Conservation (phyloP, 495 filamentous ascomycete genomes). For the Neurospora sp. region DNA sequence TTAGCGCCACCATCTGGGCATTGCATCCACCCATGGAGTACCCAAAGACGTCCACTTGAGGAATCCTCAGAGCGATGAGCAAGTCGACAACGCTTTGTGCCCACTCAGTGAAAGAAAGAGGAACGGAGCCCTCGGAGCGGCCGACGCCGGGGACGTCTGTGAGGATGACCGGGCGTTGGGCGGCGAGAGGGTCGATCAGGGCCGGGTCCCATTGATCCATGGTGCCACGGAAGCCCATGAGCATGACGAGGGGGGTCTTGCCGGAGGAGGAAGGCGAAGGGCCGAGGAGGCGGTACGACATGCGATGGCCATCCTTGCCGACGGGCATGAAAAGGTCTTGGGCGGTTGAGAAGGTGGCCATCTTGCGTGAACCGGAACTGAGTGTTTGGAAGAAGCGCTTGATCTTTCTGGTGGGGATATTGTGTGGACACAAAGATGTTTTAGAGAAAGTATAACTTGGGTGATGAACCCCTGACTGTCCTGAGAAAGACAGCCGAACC, state of each 20-base stretch:
- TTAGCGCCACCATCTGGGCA: slow-evolving; percentile 18
- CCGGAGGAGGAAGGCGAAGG: background rate
- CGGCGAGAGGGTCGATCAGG: slow-evolving; percentile 16
- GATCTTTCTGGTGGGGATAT: no score
- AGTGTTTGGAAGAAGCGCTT: background rate
- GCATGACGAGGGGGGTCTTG: slow-evolving; percentile 22
- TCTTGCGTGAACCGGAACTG: background rate
- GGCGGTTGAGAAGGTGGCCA: background rate
- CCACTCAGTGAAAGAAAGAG: slow-evolving; percentile 13
- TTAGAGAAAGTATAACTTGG: background rate
- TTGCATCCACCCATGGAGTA: slow-evolving; percentile 23
- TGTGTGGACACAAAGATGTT: no score
- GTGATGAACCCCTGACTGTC: background rate
- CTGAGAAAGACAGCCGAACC: background rate
- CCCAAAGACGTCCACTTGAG: slow-evolving; percentile 39
- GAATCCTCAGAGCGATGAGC: slow-evolving; percentile 46
- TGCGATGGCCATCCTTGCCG: background rate
- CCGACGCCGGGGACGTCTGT: slow-evolving; percentile 20
- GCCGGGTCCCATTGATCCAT: slow-evolving; percentile 26
- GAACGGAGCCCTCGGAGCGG: slow-evolving; percentile 12
- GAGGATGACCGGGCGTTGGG: slow-evolving; percentile 14
- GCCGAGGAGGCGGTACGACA: slow-evolving; percentile 21
- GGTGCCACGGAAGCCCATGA: slow-evolving; percentile 21
- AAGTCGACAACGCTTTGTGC: slow-evolving; percentile 54
- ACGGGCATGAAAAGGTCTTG: background rate